A percentile compares a stretch with the other conserved stretches of the same genome.
Evolutionary conservation across 2,329 filamentous ascomycete genomes (phyloP).

Genomic region (Basipetospora chlamydospora): DNA sequence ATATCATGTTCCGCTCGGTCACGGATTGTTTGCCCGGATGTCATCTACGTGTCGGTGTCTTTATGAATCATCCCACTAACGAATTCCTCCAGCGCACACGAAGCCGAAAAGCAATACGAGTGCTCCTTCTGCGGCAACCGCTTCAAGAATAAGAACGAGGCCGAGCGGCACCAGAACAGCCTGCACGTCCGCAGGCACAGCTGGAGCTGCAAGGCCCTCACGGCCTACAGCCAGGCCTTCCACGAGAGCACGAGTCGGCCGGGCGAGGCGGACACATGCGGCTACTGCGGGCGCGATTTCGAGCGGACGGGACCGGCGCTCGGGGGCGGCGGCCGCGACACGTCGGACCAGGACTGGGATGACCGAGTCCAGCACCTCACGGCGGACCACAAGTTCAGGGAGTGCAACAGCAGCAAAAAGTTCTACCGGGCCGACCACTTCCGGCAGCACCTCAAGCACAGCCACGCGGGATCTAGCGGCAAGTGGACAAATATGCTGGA

Average conservation of each 20-base stretch:
- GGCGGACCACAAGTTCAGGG: slow-evolving; percentile 86
- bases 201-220: slow-evolving; percentile 88
- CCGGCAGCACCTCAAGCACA: slow-evolving; percentile 94
- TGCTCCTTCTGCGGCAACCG: slow-evolving; percentile 86
- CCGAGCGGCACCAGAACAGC: slow-evolving; percentile 90
- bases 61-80: background rate
- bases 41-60: too few relatives aligned
- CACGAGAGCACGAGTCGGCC: slow-evolving; percentile 60
- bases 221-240: slow-evolving; percentile 66
- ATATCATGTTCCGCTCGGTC: background rate
- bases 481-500: slow-evolving; percentile 99
- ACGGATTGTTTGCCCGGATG: background rate
- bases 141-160: slow-evolving; percentile 99
- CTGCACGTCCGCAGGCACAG: slow-evolving; percentile 84
- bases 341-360: slow-evolving; percentile 81
- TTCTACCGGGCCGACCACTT: slow-evolving; percentile 97
- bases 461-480: slow-evolving; percentile 85
- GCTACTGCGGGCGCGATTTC: slow-evolving; percentile 93
- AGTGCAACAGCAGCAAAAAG: slow-evolving; percentile 97
- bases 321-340: slow-evolving; percentile 21
- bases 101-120: slow-evolving; percentile 91
- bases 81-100: slow-evolving; percentile 53
- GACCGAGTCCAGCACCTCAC: slow-evolving; percentile 74
- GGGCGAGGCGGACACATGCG: slow-evolving; percentile 65
- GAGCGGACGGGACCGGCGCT: slow-evolving; percentile 21